phyloP scores from a whole-genome alignment of 1,284 basidiomycete species.

The Microbotryum silenes-acaulis region DNA sequence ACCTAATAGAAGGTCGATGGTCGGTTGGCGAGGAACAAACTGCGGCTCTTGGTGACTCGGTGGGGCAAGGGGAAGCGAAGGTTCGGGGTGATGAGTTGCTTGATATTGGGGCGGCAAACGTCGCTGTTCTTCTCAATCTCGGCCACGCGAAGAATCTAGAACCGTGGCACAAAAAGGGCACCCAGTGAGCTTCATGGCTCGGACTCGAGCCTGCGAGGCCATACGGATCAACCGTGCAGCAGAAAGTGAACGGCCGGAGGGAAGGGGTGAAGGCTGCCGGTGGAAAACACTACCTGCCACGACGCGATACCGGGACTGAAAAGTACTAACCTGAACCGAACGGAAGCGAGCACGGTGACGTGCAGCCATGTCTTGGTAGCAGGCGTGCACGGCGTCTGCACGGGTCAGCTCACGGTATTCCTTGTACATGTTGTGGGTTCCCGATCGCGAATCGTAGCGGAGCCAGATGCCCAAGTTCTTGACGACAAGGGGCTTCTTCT shows the following conservation, averaged over 20 bases:
- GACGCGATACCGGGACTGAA: not conserved
- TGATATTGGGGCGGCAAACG: slow-evolving; percentile 57
- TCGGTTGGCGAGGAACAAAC: slow-evolving; percentile 43
- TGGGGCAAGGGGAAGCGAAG: slow-evolving; percentile 99
- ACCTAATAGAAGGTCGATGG: slow-evolving; percentile 44
- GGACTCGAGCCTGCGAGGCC: slow-evolving; percentile 23
- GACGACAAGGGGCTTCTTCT: slow-evolving; percentile 94
- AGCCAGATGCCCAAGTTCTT: slow-evolving; percentile 99
- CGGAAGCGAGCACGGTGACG: slow-evolving; percentile 98
- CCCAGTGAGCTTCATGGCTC: not conserved
- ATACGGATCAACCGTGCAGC: not conserved
- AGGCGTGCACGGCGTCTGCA: slow-evolving; percentile 87
- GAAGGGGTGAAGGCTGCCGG: too few relatives aligned
- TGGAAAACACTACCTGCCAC: too few relatives aligned
- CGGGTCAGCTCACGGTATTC: slow-evolving; percentile 96
- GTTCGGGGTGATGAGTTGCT: slow-evolving; percentile 79
- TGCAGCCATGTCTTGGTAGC: slow-evolving; percentile 99
- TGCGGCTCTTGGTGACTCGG: slow-evolving; percentile 49
- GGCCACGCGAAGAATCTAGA: slow-evolving; percentile 80
- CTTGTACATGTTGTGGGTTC: slow-evolving; percentile 83
- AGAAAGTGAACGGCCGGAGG: too few relatives aligned
- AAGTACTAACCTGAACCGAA: slow-evolving; percentile 75
- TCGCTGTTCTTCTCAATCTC: slow-evolving; percentile 89
- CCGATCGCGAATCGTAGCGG: slow-evolving; percentile 95
- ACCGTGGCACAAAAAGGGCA: slow-evolving; percentile 3